phyloP scores from a whole-genome alignment of 2,329 filamentous ascomycete genomes.

The Aspergillus nomiae region DNA sequence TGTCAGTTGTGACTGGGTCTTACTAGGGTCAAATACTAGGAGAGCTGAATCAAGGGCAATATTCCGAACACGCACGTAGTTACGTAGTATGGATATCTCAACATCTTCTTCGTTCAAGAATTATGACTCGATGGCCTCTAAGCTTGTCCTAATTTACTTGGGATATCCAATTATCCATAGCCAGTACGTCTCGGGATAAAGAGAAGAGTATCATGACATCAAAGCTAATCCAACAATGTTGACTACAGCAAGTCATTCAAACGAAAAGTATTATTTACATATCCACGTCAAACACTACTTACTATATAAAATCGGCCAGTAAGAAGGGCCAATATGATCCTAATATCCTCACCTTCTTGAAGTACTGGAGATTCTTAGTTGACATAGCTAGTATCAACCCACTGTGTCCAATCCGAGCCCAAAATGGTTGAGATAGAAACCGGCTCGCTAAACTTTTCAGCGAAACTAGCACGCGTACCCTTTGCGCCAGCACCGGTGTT shows the following conservation, averaged over 20 bases:
- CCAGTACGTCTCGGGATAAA: too few species aligned
- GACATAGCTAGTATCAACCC: conserved; percentile 49
- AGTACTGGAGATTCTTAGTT: neutral
- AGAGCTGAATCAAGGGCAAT: neutral
- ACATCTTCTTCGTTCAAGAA: too few species aligned
- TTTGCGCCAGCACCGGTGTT: conserved; percentile 61
- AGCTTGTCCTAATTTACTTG: too few species aligned
- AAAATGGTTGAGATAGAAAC: conserved; percentile 50
- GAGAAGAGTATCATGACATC: too few species aligned
- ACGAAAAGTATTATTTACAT: neutral
- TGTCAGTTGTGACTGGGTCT: neutral
- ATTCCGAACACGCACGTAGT: too few species aligned
- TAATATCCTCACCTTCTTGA: neutral
- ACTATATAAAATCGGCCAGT: neutral
- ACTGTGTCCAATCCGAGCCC: conserved; percentile 46
- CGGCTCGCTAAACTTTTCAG: conserved; percentile 42
- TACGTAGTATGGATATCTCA: too few species aligned
- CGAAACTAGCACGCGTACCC: conserved; percentile 56
- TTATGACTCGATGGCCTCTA: too few species aligned
- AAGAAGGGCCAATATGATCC: neutral
- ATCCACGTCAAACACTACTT: neutral
- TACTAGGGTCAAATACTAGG: neutral
- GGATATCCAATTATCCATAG: too few species aligned
- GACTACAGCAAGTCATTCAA: neutral
- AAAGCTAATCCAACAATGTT: too few species aligned